Conservation (phyloP, 2,329 filamentous ascomycete species). For the Leptographium procerum region DNA sequence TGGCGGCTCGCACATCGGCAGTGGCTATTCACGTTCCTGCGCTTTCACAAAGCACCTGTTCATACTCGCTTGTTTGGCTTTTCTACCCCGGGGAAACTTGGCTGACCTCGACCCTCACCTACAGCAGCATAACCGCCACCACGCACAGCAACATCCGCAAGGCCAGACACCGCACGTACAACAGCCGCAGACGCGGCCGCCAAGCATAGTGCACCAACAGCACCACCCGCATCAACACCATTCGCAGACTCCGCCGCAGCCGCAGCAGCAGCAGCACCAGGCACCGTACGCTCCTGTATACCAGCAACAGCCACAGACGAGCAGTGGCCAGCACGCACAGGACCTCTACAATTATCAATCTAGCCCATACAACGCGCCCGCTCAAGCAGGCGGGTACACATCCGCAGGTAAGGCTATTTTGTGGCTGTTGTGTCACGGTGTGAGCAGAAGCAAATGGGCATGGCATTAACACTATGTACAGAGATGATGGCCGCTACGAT, state of each 20-base stretch:
- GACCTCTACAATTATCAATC: conserved; percentile 72
- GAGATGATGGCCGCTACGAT: conserved; percentile 58
- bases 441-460: not conserved
- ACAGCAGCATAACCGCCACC: conserved; percentile 67
- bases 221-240: conserved; percentile 53
- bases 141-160: conserved; percentile 55
- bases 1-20: too few relatives aligned
- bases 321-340: conserved; percentile 49
- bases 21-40: too few relatives aligned
- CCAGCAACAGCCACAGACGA: conserved; percentile 51
- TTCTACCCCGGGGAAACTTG: too few relatives aligned
- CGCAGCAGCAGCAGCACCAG: conserved; percentile 45
- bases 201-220: conserved; percentile 63
- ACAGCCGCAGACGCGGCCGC: conserved; percentile 58
- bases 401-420: conserved; percentile 68
- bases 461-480: conserved; percentile 21
- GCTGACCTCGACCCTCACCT: conserved; percentile 37
- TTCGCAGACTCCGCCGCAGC: conserved; percentile 19
- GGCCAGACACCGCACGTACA: conserved; percentile 48
- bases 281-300: conserved; percentile 61
- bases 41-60: not conserved
- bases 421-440: not conserved
- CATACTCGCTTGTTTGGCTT: not conserved
- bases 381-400: conserved; percentile 72
- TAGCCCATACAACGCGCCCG: conserved; percentile 73